Percentiles rank a stretch among this genome's conserved stretches.
These are phyloP conservation scores for Vigna trinervia DNA, from an alignment of 306 rosid genomes.

Conservation along the genomic window DNA sequence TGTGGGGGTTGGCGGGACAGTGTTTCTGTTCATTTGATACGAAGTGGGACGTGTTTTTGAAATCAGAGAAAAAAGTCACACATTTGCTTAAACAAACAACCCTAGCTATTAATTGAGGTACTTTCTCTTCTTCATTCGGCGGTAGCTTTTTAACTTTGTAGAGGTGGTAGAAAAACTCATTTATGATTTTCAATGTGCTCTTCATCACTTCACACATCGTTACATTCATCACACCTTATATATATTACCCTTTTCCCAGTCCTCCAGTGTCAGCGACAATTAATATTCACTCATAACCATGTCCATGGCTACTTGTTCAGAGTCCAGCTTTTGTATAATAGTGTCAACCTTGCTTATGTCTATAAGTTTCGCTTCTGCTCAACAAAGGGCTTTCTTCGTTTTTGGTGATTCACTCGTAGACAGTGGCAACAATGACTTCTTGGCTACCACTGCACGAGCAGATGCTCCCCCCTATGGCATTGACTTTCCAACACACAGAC, in stretches of 20 bases:
- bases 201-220: not conserved
- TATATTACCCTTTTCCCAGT: slow-evolving; percentile 13
- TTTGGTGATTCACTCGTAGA: slow-evolving; percentile 95
- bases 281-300: not conserved
- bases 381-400: slow-evolving; percentile 74
- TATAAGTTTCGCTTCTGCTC: slow-evolving; percentile 31
- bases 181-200: slow-evolving; percentile 44
- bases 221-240: slow-evolving; percentile 6
- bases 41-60: slow-evolving; percentile 27
- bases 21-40: slow-evolving; percentile 34
- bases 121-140: slow-evolving; percentile 46
- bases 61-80: slow-evolving; percentile 32
- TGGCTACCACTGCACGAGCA: slow-evolving; percentile 85
- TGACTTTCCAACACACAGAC: slow-evolving; percentile 69
- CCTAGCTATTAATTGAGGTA: slow-evolving; percentile 32
- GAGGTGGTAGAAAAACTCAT: slow-evolving; percentile 47
- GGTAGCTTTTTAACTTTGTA: slow-evolving; percentile 38
- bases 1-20: slow-evolving; percentile 40
- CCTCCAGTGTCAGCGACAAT: not conserved
- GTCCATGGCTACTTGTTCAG: slow-evolving; percentile 44
- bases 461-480: slow-evolving; percentile 85
- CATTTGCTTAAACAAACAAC: slow-evolving; percentile 29
- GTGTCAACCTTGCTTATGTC: slow-evolving; percentile 33
- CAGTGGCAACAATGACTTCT: slow-evolving; percentile 85
- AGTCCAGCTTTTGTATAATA: slow-evolving; percentile 1